These are phyloP conservation scores for Saccharum spontaneum DNA, from an alignment of 176 grass and related monocot genomes.

Conservation along the genomic window DNA sequence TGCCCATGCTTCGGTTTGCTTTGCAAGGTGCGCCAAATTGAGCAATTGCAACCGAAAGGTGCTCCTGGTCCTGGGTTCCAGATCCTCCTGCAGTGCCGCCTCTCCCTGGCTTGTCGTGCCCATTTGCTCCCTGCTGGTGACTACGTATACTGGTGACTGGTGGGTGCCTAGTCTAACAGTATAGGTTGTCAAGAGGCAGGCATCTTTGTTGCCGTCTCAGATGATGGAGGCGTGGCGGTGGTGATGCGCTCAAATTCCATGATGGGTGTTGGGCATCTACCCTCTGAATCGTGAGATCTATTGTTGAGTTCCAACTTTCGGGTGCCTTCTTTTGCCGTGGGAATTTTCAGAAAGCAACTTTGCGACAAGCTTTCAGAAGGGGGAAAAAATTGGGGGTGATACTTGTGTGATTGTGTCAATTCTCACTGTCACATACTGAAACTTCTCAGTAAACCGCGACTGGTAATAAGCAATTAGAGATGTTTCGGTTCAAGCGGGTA, in stretches of 20 bases:
- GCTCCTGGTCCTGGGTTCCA: neutral
- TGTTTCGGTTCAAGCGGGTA: neutral
- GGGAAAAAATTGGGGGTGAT: neutral
- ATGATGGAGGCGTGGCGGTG: constrained; percentile 19
- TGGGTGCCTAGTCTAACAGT: neutral
- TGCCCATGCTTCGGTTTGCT: neutral
- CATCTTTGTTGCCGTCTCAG: constrained; percentile 25
- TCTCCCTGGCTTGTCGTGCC: neutral
- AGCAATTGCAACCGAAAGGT: neutral
- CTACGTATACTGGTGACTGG: neutral
- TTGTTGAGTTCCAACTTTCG: neutral
- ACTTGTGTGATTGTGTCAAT: neutral
- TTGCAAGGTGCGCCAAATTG: constrained; percentile 1
- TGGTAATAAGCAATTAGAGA: neutral
- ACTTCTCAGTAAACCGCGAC: neutral
- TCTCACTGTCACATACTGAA: neutral
- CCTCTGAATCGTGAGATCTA: constrained; percentile 15
- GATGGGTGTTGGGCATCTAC: constrained; percentile 29
- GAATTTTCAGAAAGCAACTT: constrained; percentile 32
- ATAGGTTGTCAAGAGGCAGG: constrained; percentile 4
- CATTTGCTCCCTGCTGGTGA: neutral
- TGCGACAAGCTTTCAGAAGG: neutral
- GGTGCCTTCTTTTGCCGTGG: neutral
- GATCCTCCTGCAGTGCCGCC: neutral
- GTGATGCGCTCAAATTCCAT: neutral